These are phyloP conservation scores for Talaromyces thailandensis DNA, from an alignment of 495 filamentous ascomycete genomes.

Conservation along the genomic window DNA sequence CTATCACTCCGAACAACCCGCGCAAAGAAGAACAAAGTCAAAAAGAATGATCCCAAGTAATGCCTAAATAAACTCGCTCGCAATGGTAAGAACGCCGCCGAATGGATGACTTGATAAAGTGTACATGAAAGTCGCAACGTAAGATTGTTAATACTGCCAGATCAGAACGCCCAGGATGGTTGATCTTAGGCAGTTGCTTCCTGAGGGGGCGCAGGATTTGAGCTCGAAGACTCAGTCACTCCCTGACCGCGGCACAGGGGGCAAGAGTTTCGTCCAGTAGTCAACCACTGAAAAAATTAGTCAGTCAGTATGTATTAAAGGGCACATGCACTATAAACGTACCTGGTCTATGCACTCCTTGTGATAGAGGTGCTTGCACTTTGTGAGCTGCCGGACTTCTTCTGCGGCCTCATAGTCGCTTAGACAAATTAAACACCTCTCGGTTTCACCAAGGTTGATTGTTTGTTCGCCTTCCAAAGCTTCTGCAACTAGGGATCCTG, in stretches of 20 bases:
- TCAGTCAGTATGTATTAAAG: not conserved
- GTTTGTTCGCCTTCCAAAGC: slow-evolving; percentile 35
- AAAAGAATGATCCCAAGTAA: not conserved
- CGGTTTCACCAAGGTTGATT: slow-evolving; percentile 43
- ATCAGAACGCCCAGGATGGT: not conserved
- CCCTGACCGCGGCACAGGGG: slow-evolving; percentile 66
- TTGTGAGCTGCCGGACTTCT: slow-evolving; percentile 51
- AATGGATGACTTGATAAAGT: not conserved
- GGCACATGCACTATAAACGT: slow-evolving; percentile 11
- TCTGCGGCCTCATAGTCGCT: slow-evolving; percentile 61
- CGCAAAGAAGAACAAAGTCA: not conserved
- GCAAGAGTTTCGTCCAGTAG: slow-evolving; percentile 71
- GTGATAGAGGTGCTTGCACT: slow-evolving; percentile 67
- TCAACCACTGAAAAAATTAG: slow-evolving; percentile 52
- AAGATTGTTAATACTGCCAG: not conserved
- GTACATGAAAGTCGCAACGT: not conserved
- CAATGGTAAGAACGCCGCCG: not conserved
- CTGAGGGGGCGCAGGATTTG: not conserved
- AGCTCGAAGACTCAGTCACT: slow-evolving; percentile 32
- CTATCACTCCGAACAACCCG: not conserved
- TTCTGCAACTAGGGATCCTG: slow-evolving; percentile 41
- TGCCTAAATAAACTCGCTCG: slow-evolving; percentile 1
- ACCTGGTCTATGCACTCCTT: slow-evolving; percentile 72
- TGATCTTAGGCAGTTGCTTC: slow-evolving; percentile 1
- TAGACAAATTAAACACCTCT: slow-evolving; percentile 64